Percentiles rank a stretch among this genome's conserved stretches.
Evolutionary conservation across 2,329 filamentous ascomycete species (phyloP).

Genomic region (Fusarium sp.): DNA sequence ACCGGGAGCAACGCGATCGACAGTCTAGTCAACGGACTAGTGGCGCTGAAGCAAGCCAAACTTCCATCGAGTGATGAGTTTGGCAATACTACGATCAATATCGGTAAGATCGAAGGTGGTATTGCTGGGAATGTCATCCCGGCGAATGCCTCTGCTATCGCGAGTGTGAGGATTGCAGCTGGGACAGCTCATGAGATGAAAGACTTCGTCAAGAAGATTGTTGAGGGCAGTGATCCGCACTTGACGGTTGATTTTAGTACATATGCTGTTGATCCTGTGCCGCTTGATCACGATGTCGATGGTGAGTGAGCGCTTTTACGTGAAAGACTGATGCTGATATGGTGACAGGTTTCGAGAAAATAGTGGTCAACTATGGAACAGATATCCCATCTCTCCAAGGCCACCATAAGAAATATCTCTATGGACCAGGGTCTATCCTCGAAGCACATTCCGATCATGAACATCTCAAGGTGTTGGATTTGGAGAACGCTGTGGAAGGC

Average conservation of each 20-base stretch:
- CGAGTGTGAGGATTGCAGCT: neutral
- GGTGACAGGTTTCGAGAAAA: conserved; percentile 4
- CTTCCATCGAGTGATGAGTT: neutral
- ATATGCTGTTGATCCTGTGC: neutral
- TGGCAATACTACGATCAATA: neutral
- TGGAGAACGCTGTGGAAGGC: conserved; percentile 2
- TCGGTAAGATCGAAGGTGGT: conserved; percentile 7
- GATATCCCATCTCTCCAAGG: neutral
- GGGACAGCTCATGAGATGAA: conserved; percentile 1
- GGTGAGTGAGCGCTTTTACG: neutral
- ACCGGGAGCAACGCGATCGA: conserved; percentile 13
- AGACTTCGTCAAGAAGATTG: neutral
- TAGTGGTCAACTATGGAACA: conserved; percentile 5
- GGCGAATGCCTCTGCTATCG: neutral
- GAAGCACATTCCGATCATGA: conserved; percentile 20
- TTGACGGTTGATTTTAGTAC: neutral
- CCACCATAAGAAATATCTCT: conserved; percentile 1
- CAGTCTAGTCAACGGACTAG: conserved; percentile 1
- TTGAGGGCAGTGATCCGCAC: neutral
- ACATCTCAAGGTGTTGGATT: conserved; percentile 5
- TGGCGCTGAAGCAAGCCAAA: neutral
- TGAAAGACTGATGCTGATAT: fast-evolving
- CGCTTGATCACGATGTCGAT: conserved; percentile 1
- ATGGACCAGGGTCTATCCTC: conserved; percentile 8
- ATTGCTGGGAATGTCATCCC: neutral